A percentile compares a stretch with the other conserved stretches of the same genome.
phyloP scores from a whole-genome alignment of 2,329 filamentous ascomycete genomes.

The Alternaria arbusti region DNA sequence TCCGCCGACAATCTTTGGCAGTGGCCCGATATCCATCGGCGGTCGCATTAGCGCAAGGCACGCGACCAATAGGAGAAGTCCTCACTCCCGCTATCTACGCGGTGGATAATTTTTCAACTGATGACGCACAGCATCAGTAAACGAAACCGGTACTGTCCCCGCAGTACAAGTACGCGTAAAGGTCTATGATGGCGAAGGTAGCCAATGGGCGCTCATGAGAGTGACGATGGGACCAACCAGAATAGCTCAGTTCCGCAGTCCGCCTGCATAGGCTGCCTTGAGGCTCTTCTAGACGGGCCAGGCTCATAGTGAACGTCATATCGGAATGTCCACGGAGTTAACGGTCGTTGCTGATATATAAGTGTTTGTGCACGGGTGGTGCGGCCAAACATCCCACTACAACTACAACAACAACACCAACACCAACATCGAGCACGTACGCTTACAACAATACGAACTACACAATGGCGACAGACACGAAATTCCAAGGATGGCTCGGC shows the following conservation, averaged over 20 bases:
- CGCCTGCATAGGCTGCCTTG: not conserved
- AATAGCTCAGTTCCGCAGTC: not conserved
- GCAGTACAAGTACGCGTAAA: not conserved
- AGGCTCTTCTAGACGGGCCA: conserved; percentile 1
- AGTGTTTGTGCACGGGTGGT: not conserved
- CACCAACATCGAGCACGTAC: not conserved
- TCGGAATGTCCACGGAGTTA: conserved; percentile 2
- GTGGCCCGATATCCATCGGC: conserved; percentile 5
- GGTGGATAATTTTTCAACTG: not conserved
- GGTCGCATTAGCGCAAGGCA: not conserved
- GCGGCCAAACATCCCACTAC: not conserved
- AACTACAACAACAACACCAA: not conserved
- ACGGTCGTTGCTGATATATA: conserved; percentile 1
- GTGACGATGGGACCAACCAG: not conserved
- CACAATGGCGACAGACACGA: conserved; percentile 27
- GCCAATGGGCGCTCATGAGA: conserved; percentile 1
- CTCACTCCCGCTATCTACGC: not conserved
- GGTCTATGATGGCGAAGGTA: conserved; percentile 2
- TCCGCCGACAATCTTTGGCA: not conserved
- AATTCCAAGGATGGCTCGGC: conserved; percentile 64
- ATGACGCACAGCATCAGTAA: conserved; percentile 8
- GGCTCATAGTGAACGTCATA: conserved; percentile 7
- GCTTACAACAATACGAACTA: not conserved
- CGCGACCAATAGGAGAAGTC: conserved; percentile 9
- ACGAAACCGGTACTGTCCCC: not conserved